A percentile compares a stretch with the other conserved stretches of the same genome.
phyloP scores from a whole-genome alignment of 805 yeast genomes.

The Wickerhamomyces bovis region DNA sequence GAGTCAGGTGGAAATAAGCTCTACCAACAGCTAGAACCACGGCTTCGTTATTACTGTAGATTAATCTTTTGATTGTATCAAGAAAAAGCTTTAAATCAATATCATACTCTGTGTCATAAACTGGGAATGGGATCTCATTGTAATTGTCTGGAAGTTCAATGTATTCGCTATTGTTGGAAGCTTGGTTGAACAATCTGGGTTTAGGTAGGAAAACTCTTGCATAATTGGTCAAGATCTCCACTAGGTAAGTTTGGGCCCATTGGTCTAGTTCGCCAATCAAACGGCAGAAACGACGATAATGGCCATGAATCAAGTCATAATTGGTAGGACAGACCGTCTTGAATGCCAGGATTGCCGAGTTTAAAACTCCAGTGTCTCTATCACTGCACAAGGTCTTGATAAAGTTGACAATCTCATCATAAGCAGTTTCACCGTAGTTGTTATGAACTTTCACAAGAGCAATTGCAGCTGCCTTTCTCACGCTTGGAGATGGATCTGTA shows the following conservation, averaged over 20 bases:
- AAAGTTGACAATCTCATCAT: conserved; percentile 43
- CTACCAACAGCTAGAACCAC: conserved; percentile 58
- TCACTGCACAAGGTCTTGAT: conserved; percentile 59
- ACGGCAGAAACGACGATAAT: conserved; percentile 52
- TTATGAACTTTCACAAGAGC: conserved; percentile 58
- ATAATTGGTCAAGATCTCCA: conserved; percentile 65
- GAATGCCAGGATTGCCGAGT: conserved; percentile 57
- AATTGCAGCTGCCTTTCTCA: conserved; percentile 72
- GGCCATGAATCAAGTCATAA: conserved; percentile 65
- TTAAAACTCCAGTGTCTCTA: conserved; percentile 57
- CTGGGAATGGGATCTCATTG: conserved; percentile 31
- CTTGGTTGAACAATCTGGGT: conserved; percentile 38
- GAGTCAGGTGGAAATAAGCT: conserved; percentile 51
- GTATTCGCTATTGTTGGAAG: conserved; percentile 21
- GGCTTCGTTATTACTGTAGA: conserved; percentile 47
- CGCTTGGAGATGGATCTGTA: conserved; percentile 69
- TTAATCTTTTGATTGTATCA: conserved; percentile 37
- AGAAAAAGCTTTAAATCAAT: conserved; percentile 54
- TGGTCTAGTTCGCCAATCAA: conserved; percentile 53
- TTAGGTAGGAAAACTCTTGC: conserved; percentile 51
- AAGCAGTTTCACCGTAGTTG: conserved; percentile 36
- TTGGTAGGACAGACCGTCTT: conserved; percentile 47
- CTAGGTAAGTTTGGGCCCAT: conserved; percentile 56
- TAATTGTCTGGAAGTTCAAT: conserved; percentile 40
- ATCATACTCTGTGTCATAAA: conserved; percentile 40